These are phyloP conservation scores for Fusarium sacchari DNA, from an alignment of 2,329 filamentous ascomycete species.

Conservation along the genomic window DNA sequence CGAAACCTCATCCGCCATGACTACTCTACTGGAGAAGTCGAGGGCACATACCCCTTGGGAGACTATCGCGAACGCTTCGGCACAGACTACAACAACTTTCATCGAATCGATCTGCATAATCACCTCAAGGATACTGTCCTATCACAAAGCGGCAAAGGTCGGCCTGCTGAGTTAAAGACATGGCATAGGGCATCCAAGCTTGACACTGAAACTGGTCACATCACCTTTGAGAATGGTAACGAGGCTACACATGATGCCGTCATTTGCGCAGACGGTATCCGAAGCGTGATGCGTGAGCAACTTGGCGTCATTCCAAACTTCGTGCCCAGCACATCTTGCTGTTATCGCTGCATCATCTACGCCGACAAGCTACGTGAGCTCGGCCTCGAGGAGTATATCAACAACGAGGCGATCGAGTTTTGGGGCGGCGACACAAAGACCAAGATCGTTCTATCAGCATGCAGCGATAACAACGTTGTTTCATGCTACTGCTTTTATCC, in stretches of 20 bases:
- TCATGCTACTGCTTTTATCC: conserved; percentile 75
- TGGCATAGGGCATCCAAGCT: conserved; percentile 7
- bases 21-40: conserved; percentile 2
- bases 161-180: neutral
- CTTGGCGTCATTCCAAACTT: neutral
- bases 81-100: conserved; percentile 19
- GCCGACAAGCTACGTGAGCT: conserved; percentile 7
- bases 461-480: conserved; percentile 66
- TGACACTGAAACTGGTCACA: neutral
- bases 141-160: neutral
- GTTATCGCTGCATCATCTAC: conserved; percentile 15
- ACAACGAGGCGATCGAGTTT: conserved; percentile 64
- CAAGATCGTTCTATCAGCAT: conserved; percentile 73
- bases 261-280: conserved; percentile 12
- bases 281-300: conserved; percentile 13
- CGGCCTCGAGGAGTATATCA: conserved; percentile 3
- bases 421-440: conserved; percentile 68
- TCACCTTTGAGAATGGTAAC: neutral
- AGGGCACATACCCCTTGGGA: conserved; percentile 11
- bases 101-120: conserved; percentile 14
- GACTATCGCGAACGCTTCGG: conserved; percentile 15
- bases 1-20: conserved; percentile 19
- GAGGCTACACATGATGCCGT: conserved; percentile 11
- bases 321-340: conserved; percentile 8
- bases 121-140: conserved; percentile 7